Conservation (phyloP, 163 green algal genomes). For the Scenedesmus sp. region DNA sequence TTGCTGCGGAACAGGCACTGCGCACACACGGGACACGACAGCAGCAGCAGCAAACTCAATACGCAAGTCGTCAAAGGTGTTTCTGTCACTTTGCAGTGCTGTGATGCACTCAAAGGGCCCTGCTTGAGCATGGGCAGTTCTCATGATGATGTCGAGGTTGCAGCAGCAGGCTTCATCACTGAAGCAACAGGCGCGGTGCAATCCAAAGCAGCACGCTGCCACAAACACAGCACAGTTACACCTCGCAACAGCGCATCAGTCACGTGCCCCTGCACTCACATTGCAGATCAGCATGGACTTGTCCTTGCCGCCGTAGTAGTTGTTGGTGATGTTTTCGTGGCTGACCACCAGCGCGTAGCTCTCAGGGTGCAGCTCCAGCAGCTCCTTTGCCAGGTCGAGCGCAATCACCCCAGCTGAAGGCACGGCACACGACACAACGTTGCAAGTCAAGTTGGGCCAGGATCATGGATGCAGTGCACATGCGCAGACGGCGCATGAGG, state of each 20-base stretch:
- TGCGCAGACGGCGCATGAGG: neutral
- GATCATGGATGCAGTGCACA: neutral
- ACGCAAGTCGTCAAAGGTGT: neutral
- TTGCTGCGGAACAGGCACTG: slow-evolving; percentile 93
- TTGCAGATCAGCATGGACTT: slow-evolving; percentile 62
- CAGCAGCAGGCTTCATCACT: too few species aligned
- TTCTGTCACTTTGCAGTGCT: neutral
- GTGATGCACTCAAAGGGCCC: too few species aligned
- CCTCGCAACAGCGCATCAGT: neutral
- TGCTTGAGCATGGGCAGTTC: too few species aligned
- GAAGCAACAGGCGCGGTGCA: neutral
- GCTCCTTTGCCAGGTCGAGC: slow-evolving; percentile 80
- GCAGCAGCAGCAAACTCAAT: neutral
- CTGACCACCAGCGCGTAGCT: slow-evolving; percentile 89
- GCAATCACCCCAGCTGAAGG: slow-evolving; percentile 49
- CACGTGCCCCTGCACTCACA: neutral
- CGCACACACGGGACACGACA: neutral
- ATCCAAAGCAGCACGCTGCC: neutral
- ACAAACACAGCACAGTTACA: neutral
- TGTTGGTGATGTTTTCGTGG: slow-evolving; percentile 90
- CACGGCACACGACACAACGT: neutral
- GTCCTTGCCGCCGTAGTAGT: slow-evolving; percentile 52
- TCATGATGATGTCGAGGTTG: too few species aligned
- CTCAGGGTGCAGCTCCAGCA: slow-evolving; percentile 89
- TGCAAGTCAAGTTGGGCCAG: neutral